Evolutionary conservation across 768 basidiomycete species (phyloP).

Genomic region (Leucocoprinus birnbaumii): DNA sequence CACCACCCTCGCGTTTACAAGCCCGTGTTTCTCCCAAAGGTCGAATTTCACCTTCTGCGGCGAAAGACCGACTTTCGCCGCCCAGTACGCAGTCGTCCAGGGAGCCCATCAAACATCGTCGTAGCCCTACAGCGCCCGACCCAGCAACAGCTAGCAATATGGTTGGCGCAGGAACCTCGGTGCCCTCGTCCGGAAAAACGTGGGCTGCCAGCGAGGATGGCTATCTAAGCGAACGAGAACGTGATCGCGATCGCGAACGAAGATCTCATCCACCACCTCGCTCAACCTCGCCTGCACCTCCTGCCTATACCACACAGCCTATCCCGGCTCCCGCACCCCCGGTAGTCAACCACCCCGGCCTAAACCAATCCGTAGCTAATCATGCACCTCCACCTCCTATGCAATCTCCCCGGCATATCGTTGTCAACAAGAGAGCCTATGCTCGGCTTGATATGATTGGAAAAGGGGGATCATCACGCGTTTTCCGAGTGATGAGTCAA

Average conservation of each 20-base stretch:
- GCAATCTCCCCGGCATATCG: constrained; percentile 34
- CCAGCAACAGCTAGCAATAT: constrained; percentile 40
- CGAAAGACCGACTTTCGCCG: constrained; percentile 30
- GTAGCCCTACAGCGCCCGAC: constrained; percentile 73
- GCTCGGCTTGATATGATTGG: constrained; percentile 87
- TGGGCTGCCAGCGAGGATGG: constrained; percentile 49
- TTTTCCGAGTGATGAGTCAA: constrained; percentile 84
- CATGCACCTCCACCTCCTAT: constrained; percentile 21
- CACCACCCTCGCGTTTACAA: constrained; percentile 19
- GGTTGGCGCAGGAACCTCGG: constrained; percentile 18
- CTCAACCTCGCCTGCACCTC: constrained; percentile 24
- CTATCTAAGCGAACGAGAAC: constrained; percentile 31
- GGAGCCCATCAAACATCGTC: constrained; percentile 46
- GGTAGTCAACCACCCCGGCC: constrained; percentile 16
- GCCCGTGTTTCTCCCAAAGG: constrained; percentile 28
- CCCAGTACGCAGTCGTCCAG: constrained; percentile 22
- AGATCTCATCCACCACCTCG: constrained; percentile 24
- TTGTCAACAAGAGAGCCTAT: constrained; percentile 84
- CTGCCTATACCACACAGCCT: constrained; percentile 24
- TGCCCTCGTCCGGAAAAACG: constrained; percentile 29
- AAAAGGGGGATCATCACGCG: constrained; percentile 93
- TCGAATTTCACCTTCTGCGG: constrained; percentile 22
- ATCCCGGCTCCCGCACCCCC: constrained; percentile 27
- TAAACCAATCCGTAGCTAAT: neutral
- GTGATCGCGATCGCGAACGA: constrained; percentile 13